Base-by-base conservation (phyloP, 177 flowering plant species). In the Vitis hybrid region DNA sequence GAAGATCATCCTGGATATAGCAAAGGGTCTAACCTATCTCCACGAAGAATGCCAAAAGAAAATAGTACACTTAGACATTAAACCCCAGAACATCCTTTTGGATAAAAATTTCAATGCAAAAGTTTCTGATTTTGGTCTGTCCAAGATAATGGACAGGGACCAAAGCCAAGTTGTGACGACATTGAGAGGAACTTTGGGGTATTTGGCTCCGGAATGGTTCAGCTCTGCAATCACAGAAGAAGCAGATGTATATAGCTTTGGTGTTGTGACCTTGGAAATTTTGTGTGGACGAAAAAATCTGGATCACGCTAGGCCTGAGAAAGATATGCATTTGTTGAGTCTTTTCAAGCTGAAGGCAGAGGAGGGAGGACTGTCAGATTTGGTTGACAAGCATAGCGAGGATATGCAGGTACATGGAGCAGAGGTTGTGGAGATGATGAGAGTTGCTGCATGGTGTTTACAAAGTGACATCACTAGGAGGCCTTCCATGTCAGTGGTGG, bases 381-480 rank as follows among this genome's bases (percentile, higher is more conserved):
- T 75, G 23, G 62, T 75, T 13, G 81, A 75, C 7, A 48, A 68
- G 12, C 1, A 32, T 17, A 66, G 48, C 30, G 13, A 73, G 17
- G 81, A 75, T 32, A 69, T 81, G 81, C 61, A 67, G 18, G 1
- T 12, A 51, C 19, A 73, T 23, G 45, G 34, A 5, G 68, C 17
- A 52, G 79, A 80, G 26, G 59, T 59, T 7, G 71, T 70, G 61
- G 45, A 72, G 19, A 68, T 75, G 70, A 63, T 75, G 70, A 70
- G 48, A 48, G 40, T 75, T 55, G 83, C 79, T 2, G 70, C 68
- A 1, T 81, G 83, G 81, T 81, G 83, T 49, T 30, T 81, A 40
- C 81, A 81, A 26, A 60, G 67, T 59, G 70, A 77, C 58, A 60
- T 19, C 10, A 12, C 56, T 2, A 81, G 56, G 67, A 73, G 83